Evolutionary conservation across 1,284 basidiomycete genomes (phyloP).

Genomic region (Moniliella sp.): DNA sequence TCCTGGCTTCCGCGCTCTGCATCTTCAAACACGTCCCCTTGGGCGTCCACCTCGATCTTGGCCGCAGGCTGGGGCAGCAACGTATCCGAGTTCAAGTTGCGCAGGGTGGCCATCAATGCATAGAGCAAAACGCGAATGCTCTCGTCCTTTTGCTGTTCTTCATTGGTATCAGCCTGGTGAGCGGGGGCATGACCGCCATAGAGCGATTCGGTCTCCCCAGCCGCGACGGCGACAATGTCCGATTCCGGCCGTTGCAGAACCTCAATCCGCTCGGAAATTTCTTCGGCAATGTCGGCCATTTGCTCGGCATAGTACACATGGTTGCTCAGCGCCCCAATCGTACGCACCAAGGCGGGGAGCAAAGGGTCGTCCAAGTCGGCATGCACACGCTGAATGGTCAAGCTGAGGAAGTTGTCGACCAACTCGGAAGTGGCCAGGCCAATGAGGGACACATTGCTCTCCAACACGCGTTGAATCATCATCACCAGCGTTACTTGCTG

Average conservation of each 20-base stretch:
- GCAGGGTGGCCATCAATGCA: no score
- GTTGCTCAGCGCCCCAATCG: conserved; percentile 63
- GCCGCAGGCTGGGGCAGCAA: conserved; percentile 9
- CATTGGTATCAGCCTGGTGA: no score
- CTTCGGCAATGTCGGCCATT: conserved; percentile 74
- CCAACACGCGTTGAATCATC: conserved; percentile 62
- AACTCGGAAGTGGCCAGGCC: conserved; percentile 78
- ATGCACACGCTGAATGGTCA: conserved; percentile 51
- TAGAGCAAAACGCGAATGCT: no score
- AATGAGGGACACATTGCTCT: conserved; percentile 57
- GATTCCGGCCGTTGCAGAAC: conserved; percentile 47
- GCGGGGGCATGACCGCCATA: conserved; percentile 31
- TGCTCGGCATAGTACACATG: no score
- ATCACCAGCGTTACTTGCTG: conserved; percentile 51
- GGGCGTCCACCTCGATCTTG: no score
- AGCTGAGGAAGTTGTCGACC: conserved; percentile 41
- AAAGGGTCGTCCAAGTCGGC: conserved; percentile 40
- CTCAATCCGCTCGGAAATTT: conserved; percentile 56
- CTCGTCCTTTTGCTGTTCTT: no score
- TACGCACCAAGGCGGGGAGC: conserved; percentile 52
- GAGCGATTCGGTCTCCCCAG: conserved; percentile 14
- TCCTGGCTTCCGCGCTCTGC: no score
- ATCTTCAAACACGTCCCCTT: no score
- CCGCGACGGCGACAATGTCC: conserved; percentile 35
- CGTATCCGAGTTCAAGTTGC: conserved; percentile 10